Base-by-base conservation (phyloP, 352 stramenopile genomes). In the Stephanocyclus meneghinianus region DNA sequence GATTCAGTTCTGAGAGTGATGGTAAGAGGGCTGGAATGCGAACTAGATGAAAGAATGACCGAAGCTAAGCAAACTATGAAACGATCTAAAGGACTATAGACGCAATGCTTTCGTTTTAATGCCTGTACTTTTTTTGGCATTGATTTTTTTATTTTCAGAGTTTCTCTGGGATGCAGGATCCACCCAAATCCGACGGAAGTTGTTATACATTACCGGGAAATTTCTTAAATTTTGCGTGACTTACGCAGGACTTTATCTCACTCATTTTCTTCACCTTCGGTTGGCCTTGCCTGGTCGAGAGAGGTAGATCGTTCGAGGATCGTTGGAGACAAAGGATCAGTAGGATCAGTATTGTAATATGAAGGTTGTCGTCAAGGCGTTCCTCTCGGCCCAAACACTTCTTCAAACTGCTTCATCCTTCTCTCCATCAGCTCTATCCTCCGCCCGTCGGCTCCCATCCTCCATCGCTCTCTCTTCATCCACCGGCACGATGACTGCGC, bases 21-120 rank as follows among this genome's bases (percentile, higher is more conserved):
- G 84, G 84, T 90, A 0, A 56, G 65, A n/a, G 84, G 84, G 16
- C 74, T 90, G 71, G 69, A 85, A 45, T 71, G 79, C 29, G 84
- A 90, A 59, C 65, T 90, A 26, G 70, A 88, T 29, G 70, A 78
- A 44, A 70, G 84, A 45, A 82, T 79, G 73, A 16, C 32, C 2
- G 75, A 83, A 35, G 75, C 75, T 0, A 74, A 71, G 47, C 45
- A 57, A 44, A 67, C 62, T 37, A 59, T 81, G 74, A 76, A 77
- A 64, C 74, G 67, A 55, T 69, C 51, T 30, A 60, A 60, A 21
- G 51, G 26, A 21, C n/a, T 32, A 60, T 60, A 32, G 45, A 6
- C 10, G n/a, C 21, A 26, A 26, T 26, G 21, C 21, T 26, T 26
- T 26, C 21, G 21, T 26, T 26, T 26, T 26, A 26, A 26, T 26